Base-by-base conservation (phyloP, 2,329 filamentous ascomycete species). In the Colletotrichum liaoningense region DNA sequence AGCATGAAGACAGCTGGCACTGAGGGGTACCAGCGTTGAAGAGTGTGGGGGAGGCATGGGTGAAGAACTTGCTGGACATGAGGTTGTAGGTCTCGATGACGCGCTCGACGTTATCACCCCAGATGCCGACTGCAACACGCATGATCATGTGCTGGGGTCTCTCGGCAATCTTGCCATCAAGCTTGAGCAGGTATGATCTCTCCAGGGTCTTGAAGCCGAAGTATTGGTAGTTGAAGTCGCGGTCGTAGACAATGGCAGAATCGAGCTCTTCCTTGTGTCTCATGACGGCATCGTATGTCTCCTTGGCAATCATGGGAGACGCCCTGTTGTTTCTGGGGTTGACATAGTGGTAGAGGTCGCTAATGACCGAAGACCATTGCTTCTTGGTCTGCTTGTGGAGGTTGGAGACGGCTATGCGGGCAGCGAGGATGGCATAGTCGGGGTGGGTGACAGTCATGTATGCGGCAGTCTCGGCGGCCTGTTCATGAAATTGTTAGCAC, bases 381-480 rank as follows among this genome's bases (percentile, higher is more conserved):
- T 99, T 99, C 91, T 98, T 98, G 77, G 97, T 99, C 90, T 99
- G 97, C 88, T 99, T 99, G 92, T 99, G 97, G 73, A 99, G 93
- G 88, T 99, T 99, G 81, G 97, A 99, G 68, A 99, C 97, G 78
- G 97, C 97, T 82, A 99, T 98, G 86, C 97, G 95, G 77, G 97
- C 97, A 77, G 97, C 97, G 73, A 99, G 95, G 82, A 98, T 97
- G 83, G 97, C 97, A 84, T 99, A 99, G 87, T 99, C 97, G 80
- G 97, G 97, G 84, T 99, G 97, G 75, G 96, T 99, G 79, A 98
- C 96, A 74, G 97, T 99, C 97, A 99, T 99, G 88, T 99, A 99
- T 72, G 97, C 97, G 79, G 97, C 97, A 79, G 97, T 99, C 88
- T 99, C 97, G 79, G 97, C 97, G 81, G 97, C 97, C 96, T 98